Conservation (phyloP, 2,329 filamentous ascomycete genomes). For the Zymoseptoria passerinii region DNA sequence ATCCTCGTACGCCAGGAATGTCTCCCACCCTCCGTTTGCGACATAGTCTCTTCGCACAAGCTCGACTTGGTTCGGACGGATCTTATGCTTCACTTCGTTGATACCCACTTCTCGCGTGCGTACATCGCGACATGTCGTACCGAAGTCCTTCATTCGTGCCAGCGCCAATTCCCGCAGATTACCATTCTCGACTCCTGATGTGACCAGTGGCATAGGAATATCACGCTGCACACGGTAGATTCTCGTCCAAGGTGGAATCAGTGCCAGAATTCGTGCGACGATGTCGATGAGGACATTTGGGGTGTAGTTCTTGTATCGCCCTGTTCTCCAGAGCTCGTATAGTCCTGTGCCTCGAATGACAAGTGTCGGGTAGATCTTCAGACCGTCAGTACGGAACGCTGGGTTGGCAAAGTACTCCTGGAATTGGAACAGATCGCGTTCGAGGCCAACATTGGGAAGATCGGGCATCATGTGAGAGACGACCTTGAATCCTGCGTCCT, state of each 20-base stretch:
- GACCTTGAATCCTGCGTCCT: conserved; percentile 97
- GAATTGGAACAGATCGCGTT: conserved; percentile 93
- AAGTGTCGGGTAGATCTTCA: conserved; percentile 96
- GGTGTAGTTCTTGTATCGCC: conserved; percentile 96
- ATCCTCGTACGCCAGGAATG: conserved; percentile 94
- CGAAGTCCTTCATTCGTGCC: conserved; percentile 98
- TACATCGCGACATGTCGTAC: conserved; percentile 92
- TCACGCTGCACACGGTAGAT: conserved; percentile 98
- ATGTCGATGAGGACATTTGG: conserved; percentile 94
- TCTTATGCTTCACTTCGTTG: conserved; percentile 99
- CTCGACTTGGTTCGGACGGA: conserved; percentile 91
- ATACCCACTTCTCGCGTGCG: conserved; percentile 94
- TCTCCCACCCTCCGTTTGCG: conserved; percentile 97
- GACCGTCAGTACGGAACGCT: conserved; percentile 86
- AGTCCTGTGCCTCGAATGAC: conserved; percentile 94
- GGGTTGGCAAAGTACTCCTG: conserved; percentile 97
- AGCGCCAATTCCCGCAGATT: conserved; percentile 89
- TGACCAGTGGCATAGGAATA: conserved; percentile 99
- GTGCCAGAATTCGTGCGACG: conserved; percentile 86
- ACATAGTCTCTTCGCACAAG: conserved; percentile 87
- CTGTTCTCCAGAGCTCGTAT: conserved; percentile 95
- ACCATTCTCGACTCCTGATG: conserved; percentile 94
- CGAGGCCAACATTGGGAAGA: conserved; percentile 95
- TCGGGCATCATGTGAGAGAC: conserved; percentile 99
- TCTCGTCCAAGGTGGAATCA: conserved; percentile 94